Evolutionary conservation across 2,329 filamentous ascomycete species (phyloP).

Genomic region (Plenodomus lindquistii): DNA sequence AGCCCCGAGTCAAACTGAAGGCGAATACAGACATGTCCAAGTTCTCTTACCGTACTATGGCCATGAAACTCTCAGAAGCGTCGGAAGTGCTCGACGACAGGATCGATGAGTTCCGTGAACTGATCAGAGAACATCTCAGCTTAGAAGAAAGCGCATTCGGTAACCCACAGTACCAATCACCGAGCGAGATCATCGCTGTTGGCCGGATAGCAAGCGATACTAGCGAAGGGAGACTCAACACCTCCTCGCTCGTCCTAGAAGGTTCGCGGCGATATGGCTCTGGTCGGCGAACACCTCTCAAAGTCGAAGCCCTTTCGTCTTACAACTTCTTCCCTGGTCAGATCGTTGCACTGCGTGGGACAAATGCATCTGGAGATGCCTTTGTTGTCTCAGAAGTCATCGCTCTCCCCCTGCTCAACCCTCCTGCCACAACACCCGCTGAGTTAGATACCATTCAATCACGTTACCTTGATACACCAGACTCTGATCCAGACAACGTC

Average conservation of each 20-base stretch:
- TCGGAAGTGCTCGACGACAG: conserved; percentile 93
- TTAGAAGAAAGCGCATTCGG: conserved; percentile 83
- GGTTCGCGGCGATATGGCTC: conserved; percentile 82
- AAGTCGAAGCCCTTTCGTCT: conserved; percentile 67
- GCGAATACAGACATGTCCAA: conserved; percentile 89
- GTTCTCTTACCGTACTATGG: conserved; percentile 86
- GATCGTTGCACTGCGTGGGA: conserved; percentile 83
- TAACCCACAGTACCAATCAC: conserved; percentile 82
- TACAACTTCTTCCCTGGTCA: conserved; percentile 95
- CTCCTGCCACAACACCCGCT: conserved; percentile 69
- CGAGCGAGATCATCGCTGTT: conserved; percentile 83
- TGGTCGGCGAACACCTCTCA: conserved; percentile 78
- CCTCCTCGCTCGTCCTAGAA: conserved; percentile 83
- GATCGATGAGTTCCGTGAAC: conserved; percentile 83
- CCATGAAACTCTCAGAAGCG: conserved; percentile 90
- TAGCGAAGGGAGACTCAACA: conserved; percentile 82
- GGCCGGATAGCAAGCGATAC: conserved; percentile 90
- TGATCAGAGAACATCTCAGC: conserved; percentile 73
- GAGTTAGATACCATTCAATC: conserved; percentile 71
- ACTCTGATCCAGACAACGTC: conserved; percentile 52
- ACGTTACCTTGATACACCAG: conserved; percentile 66
- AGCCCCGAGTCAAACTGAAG: conserved; percentile 80
- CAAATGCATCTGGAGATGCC: conserved; percentile 81
- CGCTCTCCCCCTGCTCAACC: conserved; percentile 72
- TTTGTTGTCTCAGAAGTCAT: conserved; percentile 81